Base-by-base conservation (phyloP, 2,329 filamentous ascomycete genomes). In the Fusarium sp. region DNA sequence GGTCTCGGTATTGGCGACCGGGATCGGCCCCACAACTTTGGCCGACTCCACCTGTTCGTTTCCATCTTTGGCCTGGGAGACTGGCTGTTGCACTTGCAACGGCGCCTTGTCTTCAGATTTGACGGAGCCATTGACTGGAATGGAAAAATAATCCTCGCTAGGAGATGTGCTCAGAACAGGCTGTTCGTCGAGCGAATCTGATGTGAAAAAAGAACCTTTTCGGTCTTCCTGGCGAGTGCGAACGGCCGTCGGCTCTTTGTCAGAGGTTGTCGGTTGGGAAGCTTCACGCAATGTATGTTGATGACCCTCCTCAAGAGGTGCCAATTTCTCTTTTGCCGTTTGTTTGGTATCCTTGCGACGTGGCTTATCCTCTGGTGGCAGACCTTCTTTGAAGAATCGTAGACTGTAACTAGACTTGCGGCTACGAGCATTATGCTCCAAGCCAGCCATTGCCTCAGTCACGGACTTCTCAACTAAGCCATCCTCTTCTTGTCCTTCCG, bases 371-470 rank as follows among this genome's bases (percentile, higher is more conserved):
- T 90, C 88, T 7, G 81, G 79, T n/a, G 89, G 89, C 24, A 91
- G 82, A 39, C 89, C 90, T 80, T 92, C 90, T 70, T 90, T 90
- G 84, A 92, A 92, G 76, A 92, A 90, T 5, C 90, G 86, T 66
- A 92, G 82, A 73, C 89, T 91, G 80, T 92, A 90, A 76, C 90
- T 92, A 44, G 90, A 88, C 80, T 92, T 92, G 74, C 90, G 88
- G 77, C 90, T 93, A 60, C 90, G 88, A 51, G 88, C 88, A 77
- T 89, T 91, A 75, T 85, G 89, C 75, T 91, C 90, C n/a, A 88
- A 83, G 6, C 90, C 89, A 24, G 88, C 86, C 78, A 91, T 84
- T 35, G 88, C 88, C 71, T 91, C 89, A 11, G 88, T 85, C 57
- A 92, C 88, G n/a, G 89, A 91, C 79, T 90, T 89, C 74, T 92